These are phyloP conservation scores for Penicillium longicatenatum DNA, from an alignment of 495 filamentous ascomycete genomes.

Conservation along the genomic window DNA sequence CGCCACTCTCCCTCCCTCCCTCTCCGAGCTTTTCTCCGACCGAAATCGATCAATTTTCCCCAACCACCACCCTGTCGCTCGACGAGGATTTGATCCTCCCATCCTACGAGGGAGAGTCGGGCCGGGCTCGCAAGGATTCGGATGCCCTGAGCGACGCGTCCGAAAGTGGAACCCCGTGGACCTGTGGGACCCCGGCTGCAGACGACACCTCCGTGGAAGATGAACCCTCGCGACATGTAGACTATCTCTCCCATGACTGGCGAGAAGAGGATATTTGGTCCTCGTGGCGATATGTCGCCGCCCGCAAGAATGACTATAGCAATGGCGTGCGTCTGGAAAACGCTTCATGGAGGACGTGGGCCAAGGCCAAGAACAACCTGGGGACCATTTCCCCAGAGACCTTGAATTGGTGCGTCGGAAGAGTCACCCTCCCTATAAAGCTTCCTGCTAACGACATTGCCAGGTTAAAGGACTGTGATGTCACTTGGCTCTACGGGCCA, in stretches of 20 bases:
- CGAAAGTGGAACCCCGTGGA: slow-evolving; percentile 22
- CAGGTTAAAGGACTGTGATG: slow-evolving; percentile 96
- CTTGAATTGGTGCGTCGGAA: slow-evolving; percentile 73
- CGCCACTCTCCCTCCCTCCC: slow-evolving; percentile 40
- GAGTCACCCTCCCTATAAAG: not conserved
- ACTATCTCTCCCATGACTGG: slow-evolving; percentile 96
- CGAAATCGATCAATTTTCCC: slow-evolving; percentile 42
- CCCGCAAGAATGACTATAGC: slow-evolving; percentile 72
- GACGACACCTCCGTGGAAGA: slow-evolving; percentile 80
- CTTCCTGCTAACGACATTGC: slow-evolving; percentile 4
- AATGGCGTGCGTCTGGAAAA: slow-evolving; percentile 88
- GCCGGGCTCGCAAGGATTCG: slow-evolving; percentile 14
- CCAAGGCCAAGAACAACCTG: slow-evolving; percentile 81
- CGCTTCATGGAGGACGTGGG: slow-evolving; percentile 98
- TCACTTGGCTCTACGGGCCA: slow-evolving; percentile 97
- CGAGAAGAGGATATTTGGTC: slow-evolving; percentile 97
- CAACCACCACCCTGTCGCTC: slow-evolving; percentile 67
- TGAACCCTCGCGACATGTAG: slow-evolving; percentile 88
- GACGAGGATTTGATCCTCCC: slow-evolving; percentile 54
- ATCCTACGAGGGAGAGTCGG: slow-evolving; percentile 7
- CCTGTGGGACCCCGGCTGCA: slow-evolving; percentile 51
- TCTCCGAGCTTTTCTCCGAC: slow-evolving; percentile 42
- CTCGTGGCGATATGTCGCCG: slow-evolving; percentile 91
- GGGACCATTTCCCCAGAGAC: slow-evolving; percentile 86
- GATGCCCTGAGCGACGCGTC: slow-evolving; percentile 28